Conservation (phyloP, 2,329 filamentous ascomycete genomes). For the Metarhizium brunneum region DNA sequence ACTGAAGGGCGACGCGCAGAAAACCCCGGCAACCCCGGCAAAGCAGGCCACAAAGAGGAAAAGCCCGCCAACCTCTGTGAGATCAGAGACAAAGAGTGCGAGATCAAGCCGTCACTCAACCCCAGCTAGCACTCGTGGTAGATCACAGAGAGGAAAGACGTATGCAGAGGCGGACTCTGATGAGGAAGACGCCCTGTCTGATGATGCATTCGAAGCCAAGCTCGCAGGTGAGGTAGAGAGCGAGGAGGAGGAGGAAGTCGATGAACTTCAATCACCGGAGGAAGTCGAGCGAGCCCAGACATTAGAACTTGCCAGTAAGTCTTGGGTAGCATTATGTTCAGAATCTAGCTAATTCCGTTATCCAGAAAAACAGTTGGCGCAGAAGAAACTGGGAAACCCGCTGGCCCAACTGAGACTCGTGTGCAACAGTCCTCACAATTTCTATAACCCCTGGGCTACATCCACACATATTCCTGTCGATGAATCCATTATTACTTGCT, state of each 20-base stretch:
- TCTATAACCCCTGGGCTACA: slow-evolving; percentile 80
- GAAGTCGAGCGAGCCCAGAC: slow-evolving; percentile 58
- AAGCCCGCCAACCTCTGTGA: slow-evolving; percentile 16
- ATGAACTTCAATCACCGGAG: slow-evolving; percentile 35
- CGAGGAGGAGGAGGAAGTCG: slow-evolving; percentile 24
- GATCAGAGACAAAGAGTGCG: slow-evolving; percentile 52
- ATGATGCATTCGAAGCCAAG: slow-evolving; percentile 75
- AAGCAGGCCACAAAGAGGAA: slow-evolving; percentile 23
- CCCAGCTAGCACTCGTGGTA: slow-evolving; percentile 46
- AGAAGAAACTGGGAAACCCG: slow-evolving; percentile 88
- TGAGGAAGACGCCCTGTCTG: slow-evolving; percentile 55
- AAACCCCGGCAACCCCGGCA: slow-evolving; percentile 10
- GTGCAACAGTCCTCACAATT: slow-evolving; percentile 92
- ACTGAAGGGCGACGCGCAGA: slow-evolving; percentile 14
- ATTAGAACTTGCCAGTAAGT: slow-evolving; percentile 66
- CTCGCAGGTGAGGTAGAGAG: slow-evolving; percentile 53
- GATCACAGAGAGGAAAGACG: slow-evolving; percentile 36
- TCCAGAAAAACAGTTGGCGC: slow-evolving; percentile 69
- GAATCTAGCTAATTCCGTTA: slow-evolving; percentile 14
- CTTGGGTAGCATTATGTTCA: too few relatives aligned
- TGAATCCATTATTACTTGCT: slow-evolving; percentile 74
- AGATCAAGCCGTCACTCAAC: slow-evolving; percentile 71
- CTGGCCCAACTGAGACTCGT: slow-evolving; percentile 85
- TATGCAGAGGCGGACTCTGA: slow-evolving; percentile 50
- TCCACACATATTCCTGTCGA: slow-evolving; percentile 55